Evolutionary conservation across 495 filamentous ascomycete species (phyloP).

Genomic region (Evernia prunastri): DNA sequence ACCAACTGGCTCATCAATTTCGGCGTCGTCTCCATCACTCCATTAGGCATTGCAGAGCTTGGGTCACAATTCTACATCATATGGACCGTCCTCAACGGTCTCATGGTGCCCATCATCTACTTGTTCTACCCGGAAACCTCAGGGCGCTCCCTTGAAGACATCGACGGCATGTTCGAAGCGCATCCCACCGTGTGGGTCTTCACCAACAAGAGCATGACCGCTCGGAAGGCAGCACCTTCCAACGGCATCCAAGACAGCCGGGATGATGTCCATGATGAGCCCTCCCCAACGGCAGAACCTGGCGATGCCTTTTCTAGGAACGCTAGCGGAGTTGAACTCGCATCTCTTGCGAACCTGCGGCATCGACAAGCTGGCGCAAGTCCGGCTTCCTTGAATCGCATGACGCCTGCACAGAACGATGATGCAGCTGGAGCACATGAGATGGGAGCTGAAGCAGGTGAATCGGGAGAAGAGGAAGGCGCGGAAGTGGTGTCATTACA

Average conservation of each 20-base stretch:
- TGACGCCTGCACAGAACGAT: not conserved
- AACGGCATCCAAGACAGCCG: not conserved
- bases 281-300: not conserved
- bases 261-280: not conserved
- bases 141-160: slow-evolving; percentile 27
- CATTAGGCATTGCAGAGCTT: slow-evolving; percentile 49
- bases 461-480: not conserved
- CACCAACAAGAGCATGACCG: slow-evolving; percentile 15
- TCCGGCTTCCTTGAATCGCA: not conserved
- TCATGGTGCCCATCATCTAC: slow-evolving; percentile 53
- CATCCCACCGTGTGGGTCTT: slow-evolving; percentile 19
- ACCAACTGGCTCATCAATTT: slow-evolving; percentile 48
- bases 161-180: slow-evolving; percentile 23
- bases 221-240: not conserved
- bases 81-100: slow-evolving; percentile 51
- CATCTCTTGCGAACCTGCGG: not conserved
- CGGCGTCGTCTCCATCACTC: slow-evolving; percentile 55
- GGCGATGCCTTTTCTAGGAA: not conserved
- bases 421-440: not conserved
- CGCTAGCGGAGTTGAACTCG: not conserved
- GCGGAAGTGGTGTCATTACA: not conserved
- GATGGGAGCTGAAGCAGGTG: not conserved
- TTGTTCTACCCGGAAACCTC: slow-evolving; percentile 52
- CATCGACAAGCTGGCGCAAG: not conserved
- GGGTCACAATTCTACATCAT: slow-evolving; percentile 57